Evolutionary conservation across 345 rosid genomes (phyloP), one percentile per base, ranked within the genome.

Genomic region (Kernera saxatilis): DNA sequence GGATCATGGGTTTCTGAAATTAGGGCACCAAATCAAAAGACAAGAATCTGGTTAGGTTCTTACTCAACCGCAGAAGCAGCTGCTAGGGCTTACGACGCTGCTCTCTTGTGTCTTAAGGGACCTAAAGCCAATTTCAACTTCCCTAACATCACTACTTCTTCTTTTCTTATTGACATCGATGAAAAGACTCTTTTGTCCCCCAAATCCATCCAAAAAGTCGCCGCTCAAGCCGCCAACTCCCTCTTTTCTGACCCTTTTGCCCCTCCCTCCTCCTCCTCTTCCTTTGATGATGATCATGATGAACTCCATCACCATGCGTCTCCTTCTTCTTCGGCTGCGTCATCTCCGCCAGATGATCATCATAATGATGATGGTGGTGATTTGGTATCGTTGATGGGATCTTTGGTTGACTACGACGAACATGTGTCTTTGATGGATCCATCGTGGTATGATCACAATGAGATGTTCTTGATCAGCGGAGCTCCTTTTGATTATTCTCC

Each of bases 1-100:
- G 99, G 99, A 0, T 94, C 99, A 1, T 94, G 97, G 97, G 99
- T 94, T 0, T 85, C 99, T 8, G 99, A 94, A 74, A 94, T 94
- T 39, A 86, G 99, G 61, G 97, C 99, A 49, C 99, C 99, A 19
- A 91, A 91, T 66, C 91, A 91, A 63, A 94, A 94, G 63, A 87
- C 99, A 56, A 84, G 99, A 73, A 91, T 94, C 67, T 94, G 99
- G 99, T 74, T 94, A 69, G 99, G 99, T 22, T 94, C 99, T 67
- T 91, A 94, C 74, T 89, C 98, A 11, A 94, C 96, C 2, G 69
- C 97, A 9, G 99, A 91, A 77, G 98, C 96, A 26, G 99, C 99
- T 36, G 99, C 99, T 14, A 83, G 96, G 54, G 99, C 99, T 70
- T 92, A 94, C 17, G 99, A 94, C 52, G 98, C 97, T 73, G 99